Conservation (phyloP, 2,329 filamentous ascomycete genomes). For the Epichloe festucae region DNA sequence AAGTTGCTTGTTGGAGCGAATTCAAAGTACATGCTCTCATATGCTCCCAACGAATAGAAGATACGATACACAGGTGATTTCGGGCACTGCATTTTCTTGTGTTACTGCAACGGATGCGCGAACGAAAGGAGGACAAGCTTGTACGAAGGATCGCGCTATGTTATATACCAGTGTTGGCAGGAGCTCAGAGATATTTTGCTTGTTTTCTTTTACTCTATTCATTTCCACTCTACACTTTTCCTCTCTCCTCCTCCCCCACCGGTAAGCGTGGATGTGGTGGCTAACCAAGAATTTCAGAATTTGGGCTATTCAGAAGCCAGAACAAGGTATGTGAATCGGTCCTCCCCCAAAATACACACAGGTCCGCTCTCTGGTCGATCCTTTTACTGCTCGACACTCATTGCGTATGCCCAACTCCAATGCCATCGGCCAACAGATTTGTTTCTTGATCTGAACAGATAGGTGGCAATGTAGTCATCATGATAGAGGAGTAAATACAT, state of each 20-base stretch:
- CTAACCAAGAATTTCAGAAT: slow-evolving; percentile 4
- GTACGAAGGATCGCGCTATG: background rate
- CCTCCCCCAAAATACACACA: background rate
- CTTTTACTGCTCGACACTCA: background rate
- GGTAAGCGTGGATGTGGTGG: background rate
- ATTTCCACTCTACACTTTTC: background rate
- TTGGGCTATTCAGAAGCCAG: background rate
- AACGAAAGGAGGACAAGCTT: background rate
- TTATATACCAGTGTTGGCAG: background rate
- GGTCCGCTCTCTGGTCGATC: background rate
- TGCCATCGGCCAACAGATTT: no score
- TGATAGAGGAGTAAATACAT: no score
- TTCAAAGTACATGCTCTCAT: background rate
- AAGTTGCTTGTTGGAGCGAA: background rate
- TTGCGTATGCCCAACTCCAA: background rate
- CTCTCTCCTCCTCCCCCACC: background rate
- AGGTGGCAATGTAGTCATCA: no score
- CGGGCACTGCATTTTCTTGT: background rate
- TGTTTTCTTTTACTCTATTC: background rate
- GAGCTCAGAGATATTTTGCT: background rate
- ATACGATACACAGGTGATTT: background rate
- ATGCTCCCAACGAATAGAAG: background rate
- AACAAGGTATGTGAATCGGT: slow-evolving; percentile 1
- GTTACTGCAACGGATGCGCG: background rate
- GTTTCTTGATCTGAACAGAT: no score